Percentiles rank a stretch among this genome's conserved stretches.
These are phyloP conservation scores for Fusarium concolor DNA, from an alignment of 2,329 filamentous ascomycete species.

Conservation along the genomic window DNA sequence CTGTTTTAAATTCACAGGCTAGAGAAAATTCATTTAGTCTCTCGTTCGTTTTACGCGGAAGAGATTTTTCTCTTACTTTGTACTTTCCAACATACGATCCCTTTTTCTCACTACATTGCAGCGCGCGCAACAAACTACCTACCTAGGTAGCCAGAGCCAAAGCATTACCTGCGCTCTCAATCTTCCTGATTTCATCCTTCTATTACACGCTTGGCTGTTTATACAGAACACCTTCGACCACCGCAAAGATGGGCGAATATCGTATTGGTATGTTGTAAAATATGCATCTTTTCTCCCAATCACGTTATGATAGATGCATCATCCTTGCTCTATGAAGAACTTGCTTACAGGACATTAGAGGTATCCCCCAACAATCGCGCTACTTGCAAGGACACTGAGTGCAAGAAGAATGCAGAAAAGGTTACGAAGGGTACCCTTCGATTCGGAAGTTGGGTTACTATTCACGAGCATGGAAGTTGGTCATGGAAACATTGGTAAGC, in stretches of 20 bases:
- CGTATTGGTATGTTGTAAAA: constrained; percentile 57
- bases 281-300: background rate
- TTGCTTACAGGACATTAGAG: constrained; percentile 64
- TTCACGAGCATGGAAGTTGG: constrained; percentile 72
- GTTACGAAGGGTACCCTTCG: constrained; percentile 84
- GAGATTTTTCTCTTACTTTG: background rate
- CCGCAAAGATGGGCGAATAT: constrained; percentile 58
- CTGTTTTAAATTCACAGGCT: constrained; percentile 22
- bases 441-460: constrained; percentile 77
- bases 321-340: constrained; percentile 6
- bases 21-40: constrained; percentile 3
- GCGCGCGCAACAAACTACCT: constrained; percentile 5
- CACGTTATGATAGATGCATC: background rate
- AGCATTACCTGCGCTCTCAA: constrained; percentile 7
- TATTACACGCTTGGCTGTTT: constrained; percentile 9
- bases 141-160: background rate
- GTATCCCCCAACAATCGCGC: constrained; percentile 77
- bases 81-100: background rate
- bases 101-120: background rate
- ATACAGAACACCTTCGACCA: background rate
- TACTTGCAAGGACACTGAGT: constrained; percentile 77
- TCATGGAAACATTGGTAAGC: constrained; percentile 88
- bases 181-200: constrained; percentile 21
- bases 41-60: background rate
- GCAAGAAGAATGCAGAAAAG: constrained; percentile 77